Evolutionary conservation across 805 yeast genomes (phyloP).

Genomic region (Clavispora fructus): DNA sequence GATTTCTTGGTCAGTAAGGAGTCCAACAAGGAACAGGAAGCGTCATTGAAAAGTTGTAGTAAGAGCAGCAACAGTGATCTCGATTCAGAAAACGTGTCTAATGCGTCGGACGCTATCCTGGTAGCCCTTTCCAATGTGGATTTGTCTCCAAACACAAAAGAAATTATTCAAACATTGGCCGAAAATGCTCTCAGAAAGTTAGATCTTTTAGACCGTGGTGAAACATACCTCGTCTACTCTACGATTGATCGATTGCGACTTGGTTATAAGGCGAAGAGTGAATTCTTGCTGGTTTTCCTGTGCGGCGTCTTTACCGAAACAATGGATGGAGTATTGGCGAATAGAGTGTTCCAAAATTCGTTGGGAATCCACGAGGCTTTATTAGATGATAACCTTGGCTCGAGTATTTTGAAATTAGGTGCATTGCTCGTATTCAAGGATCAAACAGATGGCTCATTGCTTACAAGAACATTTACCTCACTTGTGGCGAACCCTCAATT

Average conservation of each 20-base stretch:
- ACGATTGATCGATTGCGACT: conserved; percentile 42
- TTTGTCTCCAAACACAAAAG: conserved; percentile 20
- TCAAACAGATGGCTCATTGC: conserved; percentile 30
- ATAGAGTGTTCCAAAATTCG: conserved; percentile 44
- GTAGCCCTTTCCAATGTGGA: conserved; percentile 2
- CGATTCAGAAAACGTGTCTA: conserved; percentile 12
- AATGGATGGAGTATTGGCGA: conserved; percentile 39
- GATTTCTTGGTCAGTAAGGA: conserved; percentile 24
- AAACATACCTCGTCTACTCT: conserved; percentile 49
- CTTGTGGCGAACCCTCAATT: conserved; percentile 54
- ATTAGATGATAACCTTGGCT: conserved; percentile 47
- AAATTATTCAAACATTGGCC: conserved; percentile 24
- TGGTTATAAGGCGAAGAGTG: conserved; percentile 51
- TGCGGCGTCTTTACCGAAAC: conserved; percentile 47
- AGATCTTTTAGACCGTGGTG: conserved; percentile 52
- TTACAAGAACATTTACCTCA: conserved; percentile 44
- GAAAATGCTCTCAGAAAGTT: conserved; percentile 34
- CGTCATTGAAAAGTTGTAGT: neutral
- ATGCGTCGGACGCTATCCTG: neutral
- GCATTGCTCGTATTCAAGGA: conserved; percentile 46
- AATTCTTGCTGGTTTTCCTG: conserved; percentile 56
- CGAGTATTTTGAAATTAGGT: conserved; percentile 51
- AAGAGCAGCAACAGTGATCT: conserved; percentile 14
- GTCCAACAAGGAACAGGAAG: conserved; percentile 16
- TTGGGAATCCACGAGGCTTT: conserved; percentile 50